Conservation (phyloP, 805 yeast species). For the Candida mattraensis region DNA sequence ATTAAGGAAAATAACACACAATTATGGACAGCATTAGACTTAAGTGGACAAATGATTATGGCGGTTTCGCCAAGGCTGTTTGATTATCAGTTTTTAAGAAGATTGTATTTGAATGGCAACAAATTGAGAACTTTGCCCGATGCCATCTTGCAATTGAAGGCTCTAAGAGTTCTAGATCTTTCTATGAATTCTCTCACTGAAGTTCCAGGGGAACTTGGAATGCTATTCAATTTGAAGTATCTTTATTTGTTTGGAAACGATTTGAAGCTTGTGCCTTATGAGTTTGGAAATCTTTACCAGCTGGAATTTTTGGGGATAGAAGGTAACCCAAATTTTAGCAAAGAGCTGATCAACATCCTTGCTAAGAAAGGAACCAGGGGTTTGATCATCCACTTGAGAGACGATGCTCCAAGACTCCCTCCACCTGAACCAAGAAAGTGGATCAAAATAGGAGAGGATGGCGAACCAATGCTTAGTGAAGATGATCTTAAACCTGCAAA, state of each 20-base stretch:
- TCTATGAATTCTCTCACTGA: conserved; percentile 71
- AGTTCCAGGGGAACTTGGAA: conserved; percentile 84
- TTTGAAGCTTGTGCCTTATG: conserved; percentile 71
- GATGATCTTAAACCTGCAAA: conserved; percentile 23
- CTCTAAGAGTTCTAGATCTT: conserved; percentile 79
- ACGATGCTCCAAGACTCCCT: conserved; percentile 66
- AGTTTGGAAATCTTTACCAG: conserved; percentile 82
- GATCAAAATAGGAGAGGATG: conserved; percentile 76
- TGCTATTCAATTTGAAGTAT: conserved; percentile 75
- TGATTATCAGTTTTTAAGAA: conserved; percentile 80
- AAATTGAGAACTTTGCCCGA: conserved; percentile 67
- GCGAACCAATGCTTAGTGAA: conserved; percentile 47
- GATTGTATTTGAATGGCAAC: conserved; percentile 85
- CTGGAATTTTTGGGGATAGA: conserved; percentile 88
- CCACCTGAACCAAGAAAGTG: conserved; percentile 79
- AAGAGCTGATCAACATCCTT: conserved; percentile 60
- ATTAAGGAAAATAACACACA: conserved; percentile 65
- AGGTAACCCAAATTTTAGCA: conserved; percentile 78
- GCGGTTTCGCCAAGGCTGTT: conserved; percentile 72
- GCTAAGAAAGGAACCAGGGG: conserved; percentile 85
- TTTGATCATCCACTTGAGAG: conserved; percentile 77
- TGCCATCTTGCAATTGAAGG: conserved; percentile 63
- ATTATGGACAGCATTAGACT: conserved; percentile 91
- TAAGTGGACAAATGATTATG: conserved; percentile 83
- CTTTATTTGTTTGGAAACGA: conserved; percentile 87